These are phyloP conservation scores for Scleromitrula shiraiana DNA, from an alignment of 2,329 filamentous ascomycete species.

Conservation along the genomic window DNA sequence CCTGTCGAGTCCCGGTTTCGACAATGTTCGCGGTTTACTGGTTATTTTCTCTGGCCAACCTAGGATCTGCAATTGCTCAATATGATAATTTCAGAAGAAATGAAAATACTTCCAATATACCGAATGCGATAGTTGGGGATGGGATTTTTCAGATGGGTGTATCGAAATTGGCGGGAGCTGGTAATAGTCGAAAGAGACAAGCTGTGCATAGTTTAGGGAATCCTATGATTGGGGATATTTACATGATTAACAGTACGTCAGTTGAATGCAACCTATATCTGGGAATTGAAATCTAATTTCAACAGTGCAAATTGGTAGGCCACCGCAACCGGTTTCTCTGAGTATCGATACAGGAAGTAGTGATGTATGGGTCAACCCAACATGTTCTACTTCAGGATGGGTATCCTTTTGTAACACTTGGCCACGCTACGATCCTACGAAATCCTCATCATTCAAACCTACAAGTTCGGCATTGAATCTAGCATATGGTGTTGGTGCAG, in stretches of 20 bases:
- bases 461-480: background rate
- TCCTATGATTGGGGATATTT: slow-evolving; percentile 5
- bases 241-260: slow-evolving; percentile 5
- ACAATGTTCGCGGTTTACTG: background rate
- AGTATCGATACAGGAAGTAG: slow-evolving; percentile 6
- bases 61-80: background rate
- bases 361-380: slow-evolving; percentile 8
- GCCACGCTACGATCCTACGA: slow-evolving; percentile 1
- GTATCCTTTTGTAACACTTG: background rate
- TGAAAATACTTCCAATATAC: background rate
- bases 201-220: background rate
- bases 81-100: background rate
- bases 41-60: background rate
- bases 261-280: background rate
- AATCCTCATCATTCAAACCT: background rate
- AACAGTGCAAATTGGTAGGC: slow-evolving; percentile 7
- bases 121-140: background rate
- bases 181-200: background rate
- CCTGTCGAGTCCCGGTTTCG: background rate
- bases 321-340: background rate
- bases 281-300: background rate
- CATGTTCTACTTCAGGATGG: slow-evolving; percentile 9
- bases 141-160: slow-evolving; percentile 2
- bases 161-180: background rate
- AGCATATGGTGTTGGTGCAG: slow-evolving; percentile 1